Base-by-base conservation (phyloP, 2,329 filamentous ascomycete genomes). In the Phaeoacremonium minimum region DNA sequence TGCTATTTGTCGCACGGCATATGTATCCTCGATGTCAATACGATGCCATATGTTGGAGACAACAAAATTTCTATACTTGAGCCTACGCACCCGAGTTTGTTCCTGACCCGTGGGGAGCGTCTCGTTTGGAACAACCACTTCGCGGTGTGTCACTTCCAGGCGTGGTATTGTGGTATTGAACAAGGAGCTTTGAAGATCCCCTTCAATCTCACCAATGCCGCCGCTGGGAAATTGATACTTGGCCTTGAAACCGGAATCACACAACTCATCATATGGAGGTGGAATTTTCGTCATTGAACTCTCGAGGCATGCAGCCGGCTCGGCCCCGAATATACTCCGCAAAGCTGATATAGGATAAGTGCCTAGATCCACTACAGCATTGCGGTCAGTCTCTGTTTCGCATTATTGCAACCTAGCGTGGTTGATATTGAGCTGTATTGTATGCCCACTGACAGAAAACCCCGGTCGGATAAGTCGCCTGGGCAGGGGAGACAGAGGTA, bases 331-430 rank as follows among this genome's bases (percentile, higher is more conserved):
- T n/a, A 68, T 51, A 15, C 55, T 42, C 4, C 69, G 56, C 17
- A 73, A 35, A 14, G 52, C 46, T 11, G 60, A 46, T 18, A 68
- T 45, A 12, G 46, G 49, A 41, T 73, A 73, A 12, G 57, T 63
- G 2, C 67, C 61, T 28, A 64, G 45, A 44, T 63, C 57, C 58
- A 66, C n/a, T n/a, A n/a, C n/a, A n/a, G n/a, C n/a, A n/a, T n/a
- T n/a, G n/a, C n/a, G n/a, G n/a, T n/a, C n/a, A n/a, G n/a, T n/a
- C n/a, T n/a, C n/a, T n/a, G n/a, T n/a, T n/a, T n/a, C n/a, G n/a
- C n/a, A n/a, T n/a, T n/a, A n/a, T n/a, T n/a, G n/a, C n/a, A n/a
- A n/a, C n/a, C n/a, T n/a, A n/a, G n/a, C n/a, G n/a, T n/a, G n/a
- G n/a, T n/a, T n/a, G n/a, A n/a, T n/a, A n/a, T n/a, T n/a, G n/a